Evolutionary conservation across 805 yeast genomes (phyloP).

Genomic region (Kazachstania viticola): DNA sequence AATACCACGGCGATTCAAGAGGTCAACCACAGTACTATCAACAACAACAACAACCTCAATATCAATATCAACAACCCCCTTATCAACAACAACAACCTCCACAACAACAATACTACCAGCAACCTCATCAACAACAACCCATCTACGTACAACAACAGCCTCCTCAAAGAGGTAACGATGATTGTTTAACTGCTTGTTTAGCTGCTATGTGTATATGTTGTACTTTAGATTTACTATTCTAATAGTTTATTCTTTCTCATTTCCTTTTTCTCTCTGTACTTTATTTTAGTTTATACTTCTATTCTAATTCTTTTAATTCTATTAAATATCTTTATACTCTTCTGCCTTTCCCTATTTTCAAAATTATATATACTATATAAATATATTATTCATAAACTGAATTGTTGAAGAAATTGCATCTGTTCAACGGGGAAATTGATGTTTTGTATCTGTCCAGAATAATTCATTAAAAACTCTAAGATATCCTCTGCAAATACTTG

Average conservation of each 20-base stretch:
- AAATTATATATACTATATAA: too few relatives aligned
- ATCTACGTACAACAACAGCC: slow-evolving; percentile 42
- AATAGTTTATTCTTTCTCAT: slow-evolving; percentile 4
- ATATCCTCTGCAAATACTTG: slow-evolving; percentile 22
- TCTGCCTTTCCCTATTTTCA: neutral
- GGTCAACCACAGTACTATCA: neutral
- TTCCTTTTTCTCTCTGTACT: neutral
- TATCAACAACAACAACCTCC: slow-evolving; percentile 30
- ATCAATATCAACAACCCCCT: slow-evolving; percentile 30
- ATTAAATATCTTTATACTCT: neutral
- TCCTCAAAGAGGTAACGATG: slow-evolving; percentile 27
- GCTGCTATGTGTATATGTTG: slow-evolving; percentile 47
- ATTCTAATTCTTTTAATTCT: neutral
- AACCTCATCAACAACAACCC: slow-evolving; percentile 37
- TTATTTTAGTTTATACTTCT: neutral
- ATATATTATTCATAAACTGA: slow-evolving; percentile 5
- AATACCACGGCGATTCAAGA: too few relatives aligned
- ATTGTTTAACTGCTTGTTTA: slow-evolving; percentile 41
- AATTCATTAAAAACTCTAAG: slow-evolving; percentile 16
- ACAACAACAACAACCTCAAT: slow-evolving; percentile 10
- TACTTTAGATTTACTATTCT: slow-evolving; percentile 40
- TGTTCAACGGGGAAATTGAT: slow-evolving; percentile 14
- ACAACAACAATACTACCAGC: slow-evolving; percentile 37
- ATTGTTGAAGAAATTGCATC: slow-evolving; percentile 18
- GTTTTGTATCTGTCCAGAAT: slow-evolving; percentile 13